These are phyloP conservation scores for Nicotiana benthamiana DNA, from an alignment of 257 asterid species.

Conservation along the genomic window DNA sequence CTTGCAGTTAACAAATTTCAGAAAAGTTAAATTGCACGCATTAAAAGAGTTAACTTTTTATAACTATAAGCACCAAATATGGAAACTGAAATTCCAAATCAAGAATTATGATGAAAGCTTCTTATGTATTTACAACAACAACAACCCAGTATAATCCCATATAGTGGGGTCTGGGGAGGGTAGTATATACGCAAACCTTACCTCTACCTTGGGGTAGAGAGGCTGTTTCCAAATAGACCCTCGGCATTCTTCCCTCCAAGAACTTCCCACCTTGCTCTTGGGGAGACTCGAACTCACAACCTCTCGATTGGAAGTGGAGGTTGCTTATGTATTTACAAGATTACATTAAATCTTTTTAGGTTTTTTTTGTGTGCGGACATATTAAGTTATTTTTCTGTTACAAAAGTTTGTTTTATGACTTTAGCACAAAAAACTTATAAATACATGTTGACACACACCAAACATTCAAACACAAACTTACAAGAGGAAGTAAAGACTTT, in stretches of 20 bases:
- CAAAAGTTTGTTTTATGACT: background rate
- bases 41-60: background rate
- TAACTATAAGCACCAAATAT: background rate
- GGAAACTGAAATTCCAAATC: background rate
- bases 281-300: too few species aligned
- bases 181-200: too few species aligned
- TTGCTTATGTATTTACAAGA: too few species aligned
- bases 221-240: too few species aligned
- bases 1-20: background rate
- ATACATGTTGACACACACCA: background rate
- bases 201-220: too few species aligned
- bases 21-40: background rate
- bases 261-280: too few species aligned
- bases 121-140: background rate
- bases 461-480: background rate
- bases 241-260: too few species aligned
- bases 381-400: background rate
- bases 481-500: background rate
- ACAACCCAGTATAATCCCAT: too few species aligned
- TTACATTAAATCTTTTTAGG: too few species aligned
- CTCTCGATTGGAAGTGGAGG: too few species aligned
- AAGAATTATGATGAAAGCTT: background rate
- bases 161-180: too few species aligned
- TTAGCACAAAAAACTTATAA: background rate
- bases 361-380: background rate